A percentile compares a stretch with the other conserved stretches of the same genome.
These are phyloP conservation scores for Clohesyomyces aquaticus DNA, from an alignment of 495 filamentous ascomycete species.

Conservation along the genomic window DNA sequence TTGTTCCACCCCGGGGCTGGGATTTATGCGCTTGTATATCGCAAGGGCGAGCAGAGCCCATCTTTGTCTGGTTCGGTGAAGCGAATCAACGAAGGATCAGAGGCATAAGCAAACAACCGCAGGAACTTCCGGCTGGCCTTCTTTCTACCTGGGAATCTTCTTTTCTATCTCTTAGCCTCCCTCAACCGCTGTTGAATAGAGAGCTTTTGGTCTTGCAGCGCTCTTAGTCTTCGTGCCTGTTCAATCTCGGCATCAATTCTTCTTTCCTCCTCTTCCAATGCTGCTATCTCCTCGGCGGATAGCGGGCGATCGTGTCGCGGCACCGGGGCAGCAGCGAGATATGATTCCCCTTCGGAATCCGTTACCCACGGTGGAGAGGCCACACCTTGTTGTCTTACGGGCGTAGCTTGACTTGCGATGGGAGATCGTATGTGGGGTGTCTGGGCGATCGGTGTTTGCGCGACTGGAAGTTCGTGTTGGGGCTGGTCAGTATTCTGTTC, in stretches of 20 bases:
- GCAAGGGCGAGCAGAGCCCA: neutral
- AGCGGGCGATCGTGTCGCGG: neutral
- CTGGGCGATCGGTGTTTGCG: neutral
- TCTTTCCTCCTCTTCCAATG: neutral
- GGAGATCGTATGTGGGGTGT: neutral
- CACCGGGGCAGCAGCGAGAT: neutral
- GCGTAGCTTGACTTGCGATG: neutral
- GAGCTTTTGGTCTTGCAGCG: constrained; percentile 5
- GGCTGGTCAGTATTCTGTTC: neutral
- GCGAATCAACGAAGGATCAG: no score
- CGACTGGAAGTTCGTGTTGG: neutral
- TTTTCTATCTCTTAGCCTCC: neutral
- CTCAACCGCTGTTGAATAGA: constrained; percentile 9
- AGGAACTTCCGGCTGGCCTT: no score
- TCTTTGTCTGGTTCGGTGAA: neutral
- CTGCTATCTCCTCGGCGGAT: neutral
- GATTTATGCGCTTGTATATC: no score
- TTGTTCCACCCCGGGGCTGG: no score
- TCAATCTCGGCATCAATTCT: constrained; percentile 13
- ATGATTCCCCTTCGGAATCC: neutral
- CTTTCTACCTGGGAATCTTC: neutral
- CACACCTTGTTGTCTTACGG: neutral
- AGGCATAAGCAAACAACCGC: no score
- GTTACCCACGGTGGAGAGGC: neutral
- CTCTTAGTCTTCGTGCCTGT: constrained; percentile 1